Conservation (phyloP, 768 basidiomycete species). For the Rhizopogon vesiculosus region DNA sequence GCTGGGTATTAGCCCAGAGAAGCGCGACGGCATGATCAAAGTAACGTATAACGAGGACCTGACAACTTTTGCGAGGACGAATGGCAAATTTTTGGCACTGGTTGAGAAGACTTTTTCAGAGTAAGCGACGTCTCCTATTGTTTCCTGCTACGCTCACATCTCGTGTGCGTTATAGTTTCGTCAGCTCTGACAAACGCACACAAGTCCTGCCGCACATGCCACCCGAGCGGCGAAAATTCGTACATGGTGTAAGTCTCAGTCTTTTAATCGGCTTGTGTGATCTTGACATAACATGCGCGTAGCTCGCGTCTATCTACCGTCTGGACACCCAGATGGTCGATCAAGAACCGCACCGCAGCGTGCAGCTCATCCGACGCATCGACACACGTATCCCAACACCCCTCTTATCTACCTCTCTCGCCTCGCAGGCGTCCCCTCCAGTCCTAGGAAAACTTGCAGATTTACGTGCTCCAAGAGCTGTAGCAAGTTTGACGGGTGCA, state of each 20-base stretch:
- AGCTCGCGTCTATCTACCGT: conserved; percentile 77
- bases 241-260: conserved; percentile 54
- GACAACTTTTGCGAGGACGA: conserved; percentile 50
- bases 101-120: conserved; percentile 84
- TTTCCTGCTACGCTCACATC: conserved; percentile 5
- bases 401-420: conserved; percentile 34
- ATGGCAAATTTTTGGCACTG: conserved; percentile 60
- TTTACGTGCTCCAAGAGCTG: conserved; percentile 31
- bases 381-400: conserved; percentile 79
- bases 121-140: conserved; percentile 39
- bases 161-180: conserved; percentile 43
- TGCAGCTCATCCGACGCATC: conserved; percentile 75
- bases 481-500: not conserved
- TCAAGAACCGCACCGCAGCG: conserved; percentile 83
- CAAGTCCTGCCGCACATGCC: conserved; percentile 83
- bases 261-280: not conserved
- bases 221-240: conserved; percentile 75
- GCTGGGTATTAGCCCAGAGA: conserved; percentile 70
- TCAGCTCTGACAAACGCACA: conserved; percentile 57
- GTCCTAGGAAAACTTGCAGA: conserved; percentile 61
- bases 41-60: conserved; percentile 63
- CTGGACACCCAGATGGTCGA: conserved; percentile 87
- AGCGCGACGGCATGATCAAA: conserved; percentile 29
- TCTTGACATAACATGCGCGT: conserved; percentile 1
- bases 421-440: conserved; percentile 8